Conservation (phyloP, 352 stramenopile genomes). For the Globisporangium spinosum region DNA sequence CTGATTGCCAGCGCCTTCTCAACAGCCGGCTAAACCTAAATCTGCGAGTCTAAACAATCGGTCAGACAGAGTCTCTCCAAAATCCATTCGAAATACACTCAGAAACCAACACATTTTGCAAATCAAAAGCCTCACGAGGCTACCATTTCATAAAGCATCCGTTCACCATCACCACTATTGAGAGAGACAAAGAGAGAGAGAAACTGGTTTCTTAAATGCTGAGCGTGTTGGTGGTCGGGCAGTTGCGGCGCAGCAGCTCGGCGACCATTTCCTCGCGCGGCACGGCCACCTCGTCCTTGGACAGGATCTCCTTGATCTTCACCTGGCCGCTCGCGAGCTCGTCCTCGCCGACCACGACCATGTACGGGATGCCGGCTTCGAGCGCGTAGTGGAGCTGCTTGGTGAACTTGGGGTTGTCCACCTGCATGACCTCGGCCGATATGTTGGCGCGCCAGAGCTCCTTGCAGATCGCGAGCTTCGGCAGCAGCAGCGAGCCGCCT, state of each 20-base stretch:
- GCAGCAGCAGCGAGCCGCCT: conserved; percentile 56
- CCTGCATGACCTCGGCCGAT: conserved; percentile 94
- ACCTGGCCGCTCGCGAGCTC: conserved; percentile 92
- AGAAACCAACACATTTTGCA: background rate
- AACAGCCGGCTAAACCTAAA: background rate
- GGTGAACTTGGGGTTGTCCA: conserved; percentile 96
- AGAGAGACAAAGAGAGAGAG: background rate
- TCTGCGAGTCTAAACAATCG: background rate
- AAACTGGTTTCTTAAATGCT: conserved; percentile 38
- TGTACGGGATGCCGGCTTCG: conserved; percentile 94
- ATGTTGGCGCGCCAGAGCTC: conserved; percentile 91
- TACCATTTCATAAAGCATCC: background rate
- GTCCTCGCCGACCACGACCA: conserved; percentile 96
- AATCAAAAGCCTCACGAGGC: background rate
- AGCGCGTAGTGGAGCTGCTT: conserved; percentile 96
- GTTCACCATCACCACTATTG: background rate
- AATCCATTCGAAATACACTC: background rate
- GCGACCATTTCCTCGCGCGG: conserved; percentile 66
- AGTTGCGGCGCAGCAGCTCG: conserved; percentile 68
- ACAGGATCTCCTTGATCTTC: conserved; percentile 96
- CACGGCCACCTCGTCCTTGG: conserved; percentile 89
- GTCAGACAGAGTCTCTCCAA: background rate
- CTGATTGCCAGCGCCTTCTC: background rate
- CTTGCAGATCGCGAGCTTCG: conserved; percentile 73
- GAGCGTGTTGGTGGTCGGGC: conserved; percentile 62